Conservation (phyloP, 2,329 filamentous ascomycete genomes). For the Sporothrix globosa region DNA sequence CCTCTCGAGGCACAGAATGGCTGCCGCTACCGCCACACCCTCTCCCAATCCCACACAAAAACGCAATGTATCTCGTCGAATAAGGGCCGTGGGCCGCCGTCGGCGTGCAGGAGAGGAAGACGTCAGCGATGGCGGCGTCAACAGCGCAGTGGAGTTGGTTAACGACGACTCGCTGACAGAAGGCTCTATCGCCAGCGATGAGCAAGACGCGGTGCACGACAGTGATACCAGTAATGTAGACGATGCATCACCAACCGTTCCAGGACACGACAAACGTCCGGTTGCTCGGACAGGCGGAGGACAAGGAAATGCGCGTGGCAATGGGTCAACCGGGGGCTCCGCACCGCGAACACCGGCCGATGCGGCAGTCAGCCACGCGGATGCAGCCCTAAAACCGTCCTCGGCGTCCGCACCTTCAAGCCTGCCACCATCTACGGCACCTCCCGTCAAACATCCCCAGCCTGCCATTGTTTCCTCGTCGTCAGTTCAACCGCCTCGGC, state of each 20-base stretch:
- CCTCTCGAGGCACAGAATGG: slow-evolving; percentile 29
- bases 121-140: slow-evolving; percentile 65
- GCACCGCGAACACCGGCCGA: slow-evolving; percentile 44
- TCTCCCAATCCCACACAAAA: slow-evolving; percentile 29
- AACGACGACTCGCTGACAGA: slow-evolving; percentile 70
- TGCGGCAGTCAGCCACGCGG: background rate
- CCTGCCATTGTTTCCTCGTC: slow-evolving; percentile 41
- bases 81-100: slow-evolving; percentile 67
- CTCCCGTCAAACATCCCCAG: slow-evolving; percentile 41
- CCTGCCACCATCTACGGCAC: slow-evolving; percentile 13
- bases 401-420: slow-evolving; percentile 17
- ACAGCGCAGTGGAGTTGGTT: slow-evolving; percentile 56
- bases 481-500: slow-evolving; percentile 25
- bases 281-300: background rate
- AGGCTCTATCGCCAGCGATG: slow-evolving; percentile 64
- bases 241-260: slow-evolving; percentile 57
- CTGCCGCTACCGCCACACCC: slow-evolving; percentile 29
- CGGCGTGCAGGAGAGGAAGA: slow-evolving; percentile 69
- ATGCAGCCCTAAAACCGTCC: slow-evolving; percentile 10
- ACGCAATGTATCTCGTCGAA: slow-evolving; percentile 54
- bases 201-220: slow-evolving; percentile 61
- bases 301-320: slow-evolving; percentile 47
- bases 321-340: background rate
- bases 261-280: slow-evolving; percentile 40
- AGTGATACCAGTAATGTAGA: slow-evolving; percentile 68